Evolutionary conservation across 31 red algal species (phyloP), one percentile per base, ranked within the genome.

Genomic region (Endocladia muricata): DNA sequence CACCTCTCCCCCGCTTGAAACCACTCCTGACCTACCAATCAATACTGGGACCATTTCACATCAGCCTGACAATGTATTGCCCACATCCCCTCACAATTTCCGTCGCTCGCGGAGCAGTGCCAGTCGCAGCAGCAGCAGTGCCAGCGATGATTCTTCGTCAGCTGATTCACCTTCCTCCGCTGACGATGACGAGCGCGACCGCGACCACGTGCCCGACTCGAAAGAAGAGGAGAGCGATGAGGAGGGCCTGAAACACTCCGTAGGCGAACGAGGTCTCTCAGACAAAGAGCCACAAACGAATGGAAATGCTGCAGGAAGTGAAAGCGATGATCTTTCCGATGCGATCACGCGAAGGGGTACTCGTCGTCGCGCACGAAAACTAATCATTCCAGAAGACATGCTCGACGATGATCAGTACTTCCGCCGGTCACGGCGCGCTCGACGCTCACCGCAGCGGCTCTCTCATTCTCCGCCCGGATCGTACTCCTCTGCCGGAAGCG

Each of bases 341-440:
- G 43, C 51, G 2, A n/a, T 37, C 36, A 44, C 64, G 51, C 68
- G 76, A 9, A 76, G 37, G 72, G 34, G 85, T 55, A 69, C 62
- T 34, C 60, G 60, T 56, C 64, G 76, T 30, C 66, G 51, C 1
- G 38, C 33, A 9, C 49, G 56, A 22, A 81, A 74, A 43, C 26
- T 89, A 15, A 61, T 81, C 47, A 81, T 89, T 38, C 85, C 85
- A 3, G 75, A 80, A 25, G 85, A 89, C 15, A 89, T 89, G 85
- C 76, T 48, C 38, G 76, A 89, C 39, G 77, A 89, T 25, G 57
- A 57, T 2, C 57, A 57, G 47, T 89, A 81, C 25, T 89, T 89
- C 67, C 85, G 85, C 3, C 85, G 85, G 33, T 89, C 85, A 40
- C 52, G 74, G 32, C 85, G 85, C 74, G 56, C 85, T 19, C 77